Evolutionary conservation across 129 eudicot species (phyloP).

Genomic region (Kitagawia praeruptora): DNA sequence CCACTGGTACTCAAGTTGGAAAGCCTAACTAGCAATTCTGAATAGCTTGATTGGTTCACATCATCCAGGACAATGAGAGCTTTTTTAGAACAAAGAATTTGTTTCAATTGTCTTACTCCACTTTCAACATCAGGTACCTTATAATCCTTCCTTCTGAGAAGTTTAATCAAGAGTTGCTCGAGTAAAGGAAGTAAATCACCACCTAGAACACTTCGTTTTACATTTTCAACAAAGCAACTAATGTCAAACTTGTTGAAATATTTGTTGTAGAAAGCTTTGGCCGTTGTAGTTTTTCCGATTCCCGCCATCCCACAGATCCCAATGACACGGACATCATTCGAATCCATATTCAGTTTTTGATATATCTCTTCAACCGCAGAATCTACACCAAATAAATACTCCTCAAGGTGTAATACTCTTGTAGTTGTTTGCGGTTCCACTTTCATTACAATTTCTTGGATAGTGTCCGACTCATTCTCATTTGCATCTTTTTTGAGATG

Average conservation of each 20-base stretch:
- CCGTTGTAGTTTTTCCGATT: not conserved
- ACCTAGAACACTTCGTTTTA: not conserved
- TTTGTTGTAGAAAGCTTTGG: not conserved
- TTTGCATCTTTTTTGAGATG: no score
- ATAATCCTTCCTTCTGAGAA: not conserved
- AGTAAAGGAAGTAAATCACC: not conserved
- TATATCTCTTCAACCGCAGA: not conserved
- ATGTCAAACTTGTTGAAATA: not conserved
- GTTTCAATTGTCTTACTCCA: not conserved
- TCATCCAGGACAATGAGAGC: not conserved
- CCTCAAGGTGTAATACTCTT: no score
- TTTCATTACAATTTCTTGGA: no score
- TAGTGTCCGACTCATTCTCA: no score
- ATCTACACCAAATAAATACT: not conserved
- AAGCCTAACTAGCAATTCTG: not conserved
- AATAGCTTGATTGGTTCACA: not conserved
- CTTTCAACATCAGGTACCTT: not conserved
- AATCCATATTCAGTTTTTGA: not conserved
- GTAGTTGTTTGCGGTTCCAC: no score
- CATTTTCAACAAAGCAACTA: not conserved
- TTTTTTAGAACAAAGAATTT: not conserved
- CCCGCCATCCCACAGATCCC: not conserved
- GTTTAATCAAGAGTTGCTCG: not conserved
- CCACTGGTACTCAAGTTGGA: not conserved
- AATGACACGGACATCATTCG: not conserved